Evolutionary conservation across 2,329 filamentous ascomycete genomes (phyloP).

Genomic region (Ascochyta lentis): DNA sequence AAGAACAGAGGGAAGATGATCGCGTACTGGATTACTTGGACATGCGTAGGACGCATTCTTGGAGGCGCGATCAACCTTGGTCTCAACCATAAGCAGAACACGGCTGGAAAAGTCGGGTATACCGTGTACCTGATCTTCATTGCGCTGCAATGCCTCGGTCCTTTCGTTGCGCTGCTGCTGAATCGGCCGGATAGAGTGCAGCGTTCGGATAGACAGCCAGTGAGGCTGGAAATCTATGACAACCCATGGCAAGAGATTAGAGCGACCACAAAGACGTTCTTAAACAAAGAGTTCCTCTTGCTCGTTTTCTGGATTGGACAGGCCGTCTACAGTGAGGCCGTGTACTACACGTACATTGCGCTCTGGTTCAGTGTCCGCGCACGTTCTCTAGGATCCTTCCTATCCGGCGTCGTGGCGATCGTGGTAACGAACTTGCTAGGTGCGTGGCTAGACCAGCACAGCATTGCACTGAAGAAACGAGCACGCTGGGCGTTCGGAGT

Average conservation of each 20-base stretch:
- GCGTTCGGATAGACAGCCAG: constrained; percentile 46
- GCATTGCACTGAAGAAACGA: constrained; percentile 60
- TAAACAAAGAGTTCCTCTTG: constrained; percentile 55
- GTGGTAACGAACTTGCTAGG: constrained; percentile 66
- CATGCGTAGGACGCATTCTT: constrained; percentile 60
- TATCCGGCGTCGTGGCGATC: constrained; percentile 52
- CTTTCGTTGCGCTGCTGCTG: constrained; percentile 53
- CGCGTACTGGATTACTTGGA: constrained; percentile 59
- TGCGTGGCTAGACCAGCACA: constrained; percentile 65
- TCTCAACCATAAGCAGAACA: constrained; percentile 53
- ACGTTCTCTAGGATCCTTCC: constrained; percentile 54
- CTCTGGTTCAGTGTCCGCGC: constrained; percentile 60
- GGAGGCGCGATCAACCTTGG: constrained; percentile 59
- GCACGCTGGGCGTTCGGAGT: constrained; percentile 60
- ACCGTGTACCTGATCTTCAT: constrained; percentile 50
- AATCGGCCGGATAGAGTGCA: constrained; percentile 55
- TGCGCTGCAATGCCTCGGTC: constrained; percentile 54
- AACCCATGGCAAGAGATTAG: constrained; percentile 36
- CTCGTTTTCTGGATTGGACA: constrained; percentile 48
- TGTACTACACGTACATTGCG: constrained; percentile 55
- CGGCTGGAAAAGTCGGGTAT: constrained; percentile 55
- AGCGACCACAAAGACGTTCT: constrained; percentile 30
- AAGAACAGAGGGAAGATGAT: constrained; percentile 26
- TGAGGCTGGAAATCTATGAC: constrained; percentile 50
- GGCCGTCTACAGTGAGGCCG: constrained; percentile 14